Conservation (phyloP, 1,284 basidiomycete genomes). For the Ustilago curta region DNA sequence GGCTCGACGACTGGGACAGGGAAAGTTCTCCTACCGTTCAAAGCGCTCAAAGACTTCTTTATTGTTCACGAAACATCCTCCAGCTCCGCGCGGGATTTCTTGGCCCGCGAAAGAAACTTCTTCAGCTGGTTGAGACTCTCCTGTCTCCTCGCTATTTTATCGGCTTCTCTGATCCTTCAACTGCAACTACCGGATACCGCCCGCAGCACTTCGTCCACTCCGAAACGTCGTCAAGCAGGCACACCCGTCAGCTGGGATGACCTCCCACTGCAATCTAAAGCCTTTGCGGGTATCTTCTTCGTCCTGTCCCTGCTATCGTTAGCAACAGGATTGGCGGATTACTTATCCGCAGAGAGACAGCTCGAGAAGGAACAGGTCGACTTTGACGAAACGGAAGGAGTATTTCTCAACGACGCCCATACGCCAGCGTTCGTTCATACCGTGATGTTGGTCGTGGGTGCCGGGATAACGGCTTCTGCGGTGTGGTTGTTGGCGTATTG, state of each 20-base stretch:
- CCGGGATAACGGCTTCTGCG: constrained; percentile 29
- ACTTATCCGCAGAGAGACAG: constrained; percentile 27
- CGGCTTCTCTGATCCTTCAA: constrained; percentile 35
- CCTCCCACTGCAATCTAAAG: constrained; percentile 23
- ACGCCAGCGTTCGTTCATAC: constrained; percentile 25
- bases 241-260: constrained; percentile 28
- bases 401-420: constrained; percentile 42
- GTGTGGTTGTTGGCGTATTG: constrained; percentile 27
- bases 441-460: constrained; percentile 33
- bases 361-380: constrained; percentile 45
- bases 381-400: constrained; percentile 47
- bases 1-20: neutral
- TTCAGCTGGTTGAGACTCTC: constrained; percentile 42
- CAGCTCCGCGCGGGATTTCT: constrained; percentile 35
- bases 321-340: constrained; percentile 26
- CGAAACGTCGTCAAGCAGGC: neutral
- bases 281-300: constrained; percentile 32
- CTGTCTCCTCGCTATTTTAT: constrained; percentile 39
- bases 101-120: constrained; percentile 44
- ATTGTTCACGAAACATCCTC: constrained; percentile 13
- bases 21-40: neutral
- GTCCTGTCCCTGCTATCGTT: constrained; percentile 23
- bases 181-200: constrained; percentile 27
- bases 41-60: constrained; percentile 9
- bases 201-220: neutral